These are phyloP conservation scores for Coemansia sp. DNA, from an alignment of 192 early-diverging fungal genomes.

Conservation along the genomic window DNA sequence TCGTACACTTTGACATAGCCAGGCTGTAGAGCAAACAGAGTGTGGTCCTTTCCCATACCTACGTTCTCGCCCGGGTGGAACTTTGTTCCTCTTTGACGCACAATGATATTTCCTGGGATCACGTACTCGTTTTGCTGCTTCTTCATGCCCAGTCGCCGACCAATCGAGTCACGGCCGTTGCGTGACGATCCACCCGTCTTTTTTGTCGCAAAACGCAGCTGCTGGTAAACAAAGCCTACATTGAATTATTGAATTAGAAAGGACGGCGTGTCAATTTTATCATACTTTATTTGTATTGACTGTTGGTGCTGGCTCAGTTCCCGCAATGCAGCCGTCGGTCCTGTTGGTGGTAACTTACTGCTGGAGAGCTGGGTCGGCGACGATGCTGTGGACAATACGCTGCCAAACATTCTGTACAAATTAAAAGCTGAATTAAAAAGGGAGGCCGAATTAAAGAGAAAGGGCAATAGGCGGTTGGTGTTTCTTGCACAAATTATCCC, in stretches of 20 bases:
- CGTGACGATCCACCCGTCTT: constrained; percentile 73
- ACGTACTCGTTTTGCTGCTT: constrained; percentile 63
- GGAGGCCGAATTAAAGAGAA: not conserved
- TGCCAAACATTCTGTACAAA: constrained; percentile 24
- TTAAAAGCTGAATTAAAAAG: not conserved
- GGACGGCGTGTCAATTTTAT: too few relatives aligned
- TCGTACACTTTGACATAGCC: constrained; percentile 76
- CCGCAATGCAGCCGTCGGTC: too few relatives aligned
- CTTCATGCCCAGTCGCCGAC: constrained; percentile 76
- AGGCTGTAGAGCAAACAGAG: constrained; percentile 64
- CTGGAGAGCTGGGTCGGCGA: not conserved
- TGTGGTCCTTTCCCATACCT: constrained; percentile 76
- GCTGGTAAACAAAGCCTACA: constrained; percentile 43
- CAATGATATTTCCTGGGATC: constrained; percentile 73
- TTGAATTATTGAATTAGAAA: too few relatives aligned
- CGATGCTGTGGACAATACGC: constrained; percentile 6
- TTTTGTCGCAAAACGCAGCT: constrained; percentile 74
- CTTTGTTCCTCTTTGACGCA: constrained; percentile 74
- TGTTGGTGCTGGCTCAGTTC: too few relatives aligned
- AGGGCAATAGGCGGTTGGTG: too few relatives aligned
- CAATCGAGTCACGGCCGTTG: constrained; percentile 74
- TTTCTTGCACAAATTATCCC: too few relatives aligned
- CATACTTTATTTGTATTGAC: too few relatives aligned
- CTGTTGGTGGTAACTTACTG: too few relatives aligned
- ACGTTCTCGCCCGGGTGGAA: constrained; percentile 80